Evolutionary conservation across 1,284 basidiomycete genomes (phyloP), one percentile per base, ranked within the genome.

Genomic region (Pyrrhoderma noxium): DNA sequence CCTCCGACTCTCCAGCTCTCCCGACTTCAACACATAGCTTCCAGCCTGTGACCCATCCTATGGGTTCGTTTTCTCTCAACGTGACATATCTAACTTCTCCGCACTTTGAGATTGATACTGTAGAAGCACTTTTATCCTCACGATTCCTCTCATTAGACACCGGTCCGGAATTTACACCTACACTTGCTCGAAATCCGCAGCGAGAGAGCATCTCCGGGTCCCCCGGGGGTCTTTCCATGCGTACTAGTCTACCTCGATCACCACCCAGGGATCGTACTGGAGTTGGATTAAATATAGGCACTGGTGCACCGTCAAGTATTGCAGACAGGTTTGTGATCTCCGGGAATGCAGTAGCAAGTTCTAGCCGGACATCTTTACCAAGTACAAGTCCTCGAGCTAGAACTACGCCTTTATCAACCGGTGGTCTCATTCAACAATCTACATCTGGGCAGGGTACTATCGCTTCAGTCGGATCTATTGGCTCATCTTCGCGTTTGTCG

Each of bases 71-170:
- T 49, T 67, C 72, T 0, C 70, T 89, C 44, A 71, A 77, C 8
- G 67, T 75, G 25, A 79, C 74, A 18, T 89, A 86, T 64, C 75
- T 89, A 42, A 70, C 75, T 9, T 67, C 73, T 0, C 82, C 85
- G 3, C 70, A 76, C 60, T 89, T 89, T 68, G 73, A 79, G 56
- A 67, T 88, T 25, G 85, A 88, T 62, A 81, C 84, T 53, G 72
- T 82, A 34, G 87, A 89, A 65, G 81, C 79, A 1, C 65, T 89
- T 2, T 70, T 89, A 9, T 84, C 82, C 1, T 83, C 80, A 2
- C 71, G 79, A n/a, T 85, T 89, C 61, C 70, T 85, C 23, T 80
- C 77, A 2, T 71, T 79, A 72, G 68, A 77, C 47, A 74, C 71
- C 58, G 72, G 81, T 27, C 75, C 67, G 1, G 73, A 75, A 31